Conservation (phyloP, 2,329 filamentous ascomycete species). For the Fusarium nodosum region DNA sequence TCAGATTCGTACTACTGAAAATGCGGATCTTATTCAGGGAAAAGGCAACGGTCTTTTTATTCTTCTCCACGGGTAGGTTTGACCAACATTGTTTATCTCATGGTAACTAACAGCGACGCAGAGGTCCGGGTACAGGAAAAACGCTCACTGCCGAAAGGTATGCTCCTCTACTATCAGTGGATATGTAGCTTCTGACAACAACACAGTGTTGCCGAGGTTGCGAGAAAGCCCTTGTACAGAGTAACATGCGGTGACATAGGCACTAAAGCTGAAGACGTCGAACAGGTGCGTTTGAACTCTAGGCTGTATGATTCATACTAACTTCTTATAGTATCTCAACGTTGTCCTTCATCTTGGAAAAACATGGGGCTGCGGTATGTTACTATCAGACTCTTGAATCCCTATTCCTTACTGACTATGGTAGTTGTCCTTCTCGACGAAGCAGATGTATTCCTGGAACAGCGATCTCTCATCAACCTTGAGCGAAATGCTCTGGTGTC, state of each 20-base stretch:
- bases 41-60: slow-evolving; percentile 5
- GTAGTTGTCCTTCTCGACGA: slow-evolving; percentile 12
- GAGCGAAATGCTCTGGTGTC: slow-evolving; percentile 7
- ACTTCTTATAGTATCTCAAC: neutral
- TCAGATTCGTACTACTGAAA: neutral
- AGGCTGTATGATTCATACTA: rapidly evolving
- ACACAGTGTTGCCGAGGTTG: neutral
- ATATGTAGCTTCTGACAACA: rapidly evolving
- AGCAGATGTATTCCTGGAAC: slow-evolving; percentile 22
- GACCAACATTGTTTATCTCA: rapidly evolving
- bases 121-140: neutral
- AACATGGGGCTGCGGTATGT: slow-evolving; percentile 13
- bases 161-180: rapidly evolving
- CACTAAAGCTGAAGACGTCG: neutral
- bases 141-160: neutral
- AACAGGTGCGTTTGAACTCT: rapidly evolving
- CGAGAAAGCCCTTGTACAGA: neutral
- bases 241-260: slow-evolving; percentile 12
- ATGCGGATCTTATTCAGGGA: neutral
- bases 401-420: neutral
- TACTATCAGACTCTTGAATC: rapidly evolving
- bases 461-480: neutral
- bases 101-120: rapidly evolving
- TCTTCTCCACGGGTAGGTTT: neutral
- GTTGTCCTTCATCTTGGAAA: neutral